phyloP scores from a whole-genome alignment of 331 rosid genomes.

The Erythrophleum ivorense region DNA sequence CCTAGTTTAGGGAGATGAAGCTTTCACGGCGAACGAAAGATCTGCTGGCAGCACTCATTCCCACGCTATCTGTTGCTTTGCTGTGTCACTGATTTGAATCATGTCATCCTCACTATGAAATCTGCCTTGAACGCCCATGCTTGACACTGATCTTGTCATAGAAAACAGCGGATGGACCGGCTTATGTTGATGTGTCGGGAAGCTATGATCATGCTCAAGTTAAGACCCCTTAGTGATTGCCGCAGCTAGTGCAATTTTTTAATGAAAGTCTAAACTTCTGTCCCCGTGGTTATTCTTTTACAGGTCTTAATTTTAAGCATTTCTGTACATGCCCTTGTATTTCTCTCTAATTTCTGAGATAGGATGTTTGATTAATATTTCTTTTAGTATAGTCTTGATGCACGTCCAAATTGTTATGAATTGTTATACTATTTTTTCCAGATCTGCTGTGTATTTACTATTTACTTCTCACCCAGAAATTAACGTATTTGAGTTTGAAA shows the following conservation, averaged over 20 bases:
- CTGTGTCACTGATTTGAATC: slow-evolving; percentile 30
- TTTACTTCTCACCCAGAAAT: not conserved
- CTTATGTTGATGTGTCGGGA: slow-evolving; percentile 24
- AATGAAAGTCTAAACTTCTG: not conserved
- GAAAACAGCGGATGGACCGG: slow-evolving; percentile 31
- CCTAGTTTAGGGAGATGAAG: slow-evolving; percentile 30
- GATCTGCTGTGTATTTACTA: slow-evolving; percentile 13
- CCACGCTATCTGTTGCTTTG: slow-evolving; percentile 28
- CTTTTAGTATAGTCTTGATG: not conserved
- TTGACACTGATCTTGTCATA: slow-evolving; percentile 20
- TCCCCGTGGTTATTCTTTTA: slow-evolving; percentile 36
- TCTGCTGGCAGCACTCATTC: not conserved
- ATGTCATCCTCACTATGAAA: slow-evolving; percentile 13
- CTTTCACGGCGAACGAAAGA: slow-evolving; percentile 27
- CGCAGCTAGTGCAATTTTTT: not conserved
- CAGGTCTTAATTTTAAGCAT: slow-evolving; percentile 7
- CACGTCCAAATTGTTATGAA: slow-evolving; percentile 40
- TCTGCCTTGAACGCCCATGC: not conserved
- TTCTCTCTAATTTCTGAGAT: slow-evolving; percentile 20
- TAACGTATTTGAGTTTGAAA: not conserved
- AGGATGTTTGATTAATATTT: not conserved
- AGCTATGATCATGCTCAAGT: slow-evolving; percentile 24
- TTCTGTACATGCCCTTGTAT: slow-evolving; percentile 33
- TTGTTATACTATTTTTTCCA: not conserved
- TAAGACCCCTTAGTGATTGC: slow-evolving; percentile 13